phyloP scores from a whole-genome alignment of 805 yeast genomes.

The Metschnikowia similis region DNA sequence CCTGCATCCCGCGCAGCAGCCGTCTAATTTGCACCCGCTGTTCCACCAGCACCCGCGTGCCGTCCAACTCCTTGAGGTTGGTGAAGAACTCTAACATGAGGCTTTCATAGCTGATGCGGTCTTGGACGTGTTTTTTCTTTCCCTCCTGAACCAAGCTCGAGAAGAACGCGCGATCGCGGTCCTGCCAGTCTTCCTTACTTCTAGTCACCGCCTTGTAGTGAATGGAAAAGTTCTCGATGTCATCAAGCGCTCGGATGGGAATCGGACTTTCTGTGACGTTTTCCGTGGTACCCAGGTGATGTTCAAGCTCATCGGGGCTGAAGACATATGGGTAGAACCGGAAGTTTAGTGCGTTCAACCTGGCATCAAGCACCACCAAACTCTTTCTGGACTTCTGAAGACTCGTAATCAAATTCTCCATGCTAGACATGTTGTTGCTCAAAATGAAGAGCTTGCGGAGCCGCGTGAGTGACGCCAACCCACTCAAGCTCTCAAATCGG shows the following conservation, averaged over 20 bases:
- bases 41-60: constrained; percentile 20
- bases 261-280: constrained; percentile 25
- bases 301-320: constrained; percentile 38
- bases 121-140: constrained; percentile 17
- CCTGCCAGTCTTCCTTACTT: constrained; percentile 35
- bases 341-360: constrained; percentile 47
- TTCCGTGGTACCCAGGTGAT: constrained; percentile 9
- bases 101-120: constrained; percentile 31
- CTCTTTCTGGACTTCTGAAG: constrained; percentile 27
- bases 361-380: constrained; percentile 41
- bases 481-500: constrained; percentile 31
- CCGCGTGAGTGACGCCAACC: constrained; percentile 28
- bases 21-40: background rate
- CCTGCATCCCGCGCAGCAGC: background rate
- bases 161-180: constrained; percentile 31
- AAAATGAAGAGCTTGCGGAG: constrained; percentile 40
- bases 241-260: constrained; percentile 45
- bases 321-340: constrained; percentile 52
- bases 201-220: constrained; percentile 42
- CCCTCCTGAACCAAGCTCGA: constrained; percentile 20
- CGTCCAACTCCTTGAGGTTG: constrained; percentile 34
- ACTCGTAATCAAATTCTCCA: constrained; percentile 30
- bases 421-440: constrained; percentile 40
- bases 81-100: constrained; percentile 32
- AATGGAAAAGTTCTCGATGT: constrained; percentile 48